Evolutionary conservation across 1,139 yeast species (phyloP), one percentile per base, ranked within the genome.

Genomic region (Hansenula lynferdii): DNA sequence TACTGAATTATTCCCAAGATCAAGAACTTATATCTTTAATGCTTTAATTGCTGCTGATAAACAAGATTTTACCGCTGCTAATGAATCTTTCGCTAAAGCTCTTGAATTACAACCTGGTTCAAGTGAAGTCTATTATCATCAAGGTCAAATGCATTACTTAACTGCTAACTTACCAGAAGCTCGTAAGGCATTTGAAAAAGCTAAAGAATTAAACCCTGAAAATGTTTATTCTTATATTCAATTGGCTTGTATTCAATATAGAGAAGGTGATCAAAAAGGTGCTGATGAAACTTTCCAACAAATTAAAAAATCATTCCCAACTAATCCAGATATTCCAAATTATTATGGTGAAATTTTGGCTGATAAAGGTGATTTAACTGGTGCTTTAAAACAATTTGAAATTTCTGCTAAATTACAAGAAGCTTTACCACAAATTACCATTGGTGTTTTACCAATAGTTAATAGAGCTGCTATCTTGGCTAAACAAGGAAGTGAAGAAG

Each of bases 281-380:
- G 81, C 94, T 44, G 78, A 77, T 60, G 74, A 75, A 43, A 70
- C 78, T 48, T 92, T 92, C 68, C 72, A 77, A 49, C 80, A 76
- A 50, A 87, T 96, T 34, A 78, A 79, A 56, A 70, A 74, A 61
- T 74, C 72, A 60, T 87, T 86, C 77, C 94, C 96, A 52, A 77
- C 92, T 26, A 75, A 84, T 38, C 87, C 97, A 40, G 97, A 87
- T 63, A 85, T 89, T 53, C 95, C 94, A 66, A 90, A 89, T 69
- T 94, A 90, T 65, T 87, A 81, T 58, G 98, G 97, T 58, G 98
- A 92, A 68, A 83, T 92, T 39, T 72, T 90, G 56, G 80, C 89
- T 48, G 97, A 92, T 60, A 76, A 77, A 54, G 84, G 85, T 54
- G 85, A 85, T 51, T 68, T 75, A 43, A 74, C 65, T 32, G 82